Base-by-base conservation (phyloP, 495 filamentous ascomycete genomes). In the Bacidia gigantensis region DNA sequence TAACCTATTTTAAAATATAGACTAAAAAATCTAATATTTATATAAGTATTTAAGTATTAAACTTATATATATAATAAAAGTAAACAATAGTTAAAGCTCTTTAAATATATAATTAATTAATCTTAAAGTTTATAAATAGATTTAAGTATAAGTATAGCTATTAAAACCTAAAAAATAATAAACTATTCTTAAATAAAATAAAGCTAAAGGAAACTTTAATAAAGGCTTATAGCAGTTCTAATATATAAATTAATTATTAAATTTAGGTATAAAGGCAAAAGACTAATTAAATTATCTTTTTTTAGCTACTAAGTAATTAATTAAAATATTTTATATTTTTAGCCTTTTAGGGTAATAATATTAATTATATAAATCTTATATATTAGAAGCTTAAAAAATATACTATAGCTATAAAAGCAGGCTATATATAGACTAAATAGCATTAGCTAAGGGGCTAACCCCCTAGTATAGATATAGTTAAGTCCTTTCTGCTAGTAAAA, bases 91-190 rank as follows among this genome's bases (percentile, higher is more conserved):
- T 76, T 67, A 69, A 70, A 77, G 66, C 72, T 64, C 60, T 55
- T 71, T 68, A 67, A 76, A 76, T 65, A 77, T 75, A 83, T 73
- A 72, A 81, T 82, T 75, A 75, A 83, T 78, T 75, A 75, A 80
- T 82, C 76, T 74, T 74, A 72, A 82, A 76, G 75, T 83, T 66
- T 75, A 80, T 74, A 71, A 76, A 83, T 78, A 75, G 79, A 83
- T 82, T 79, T 83, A 75, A 81, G 74, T 83, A 82, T 67, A 76
- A 83, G 78, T 75, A 78, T 79, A 75, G 73, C 72, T 81, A 72
- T 76, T 80, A 72, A 73, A 76, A 83, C 75, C 76, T 75, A 73
- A 82, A 81, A 68, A 62, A 66, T 66, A 70, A 72, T 77, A 69
- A 78, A 73, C 67, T 47, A 47, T 47, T 17, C 44, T 23, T 47